Evolutionary conservation across 2,329 filamentous ascomycete species (phyloP).

Genomic region (Thermomyces lanuginosus): DNA sequence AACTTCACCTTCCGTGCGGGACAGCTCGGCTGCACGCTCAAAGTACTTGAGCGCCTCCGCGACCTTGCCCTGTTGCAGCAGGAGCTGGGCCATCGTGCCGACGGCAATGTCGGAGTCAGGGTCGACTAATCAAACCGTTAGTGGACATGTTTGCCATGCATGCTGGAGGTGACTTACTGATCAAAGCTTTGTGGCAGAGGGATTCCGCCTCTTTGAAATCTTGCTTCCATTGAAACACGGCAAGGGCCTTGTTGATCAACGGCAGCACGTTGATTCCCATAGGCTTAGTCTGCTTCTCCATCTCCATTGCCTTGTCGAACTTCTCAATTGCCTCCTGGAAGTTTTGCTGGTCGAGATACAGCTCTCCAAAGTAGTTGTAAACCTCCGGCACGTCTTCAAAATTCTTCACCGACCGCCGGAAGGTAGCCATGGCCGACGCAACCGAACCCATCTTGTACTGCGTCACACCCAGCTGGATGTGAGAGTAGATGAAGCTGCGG

Average conservation of each 20-base stretch:
- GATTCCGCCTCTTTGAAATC: constrained; percentile 91
- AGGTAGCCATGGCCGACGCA: constrained; percentile 95
- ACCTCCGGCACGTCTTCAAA: constrained; percentile 93
- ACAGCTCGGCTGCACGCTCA: constrained; percentile 85
- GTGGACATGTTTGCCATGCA: constrained; percentile 5
- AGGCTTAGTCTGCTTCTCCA: constrained; percentile 89
- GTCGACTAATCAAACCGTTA: constrained; percentile 49
- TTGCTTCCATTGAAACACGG: constrained; percentile 95
- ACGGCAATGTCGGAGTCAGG: constrained; percentile 98
- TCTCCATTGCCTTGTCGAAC: constrained; percentile 95
- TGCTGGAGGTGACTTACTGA: constrained; percentile 49
- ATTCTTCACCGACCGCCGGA: constrained; percentile 95
- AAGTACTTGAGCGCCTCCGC: constrained; percentile 92
- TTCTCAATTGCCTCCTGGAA: constrained; percentile 91
- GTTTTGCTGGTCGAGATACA: constrained; percentile 91
- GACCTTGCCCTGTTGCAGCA: constrained; percentile 95
- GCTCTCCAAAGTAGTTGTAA: constrained; percentile 98
- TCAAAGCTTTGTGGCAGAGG: constrained; percentile 90
- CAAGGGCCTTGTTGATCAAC: constrained; percentile 94
- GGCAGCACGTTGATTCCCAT: constrained; percentile 95
- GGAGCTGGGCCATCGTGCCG: constrained; percentile 92
- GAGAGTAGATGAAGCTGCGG: constrained; percentile 92
- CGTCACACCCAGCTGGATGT: constrained; percentile 96
- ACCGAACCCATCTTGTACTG: constrained; percentile 99
- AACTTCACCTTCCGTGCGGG: constrained; percentile 85